These are phyloP conservation scores for Hypomyces rosellus DNA, from an alignment of 2,329 filamentous ascomycete genomes.

Conservation along the genomic window DNA sequence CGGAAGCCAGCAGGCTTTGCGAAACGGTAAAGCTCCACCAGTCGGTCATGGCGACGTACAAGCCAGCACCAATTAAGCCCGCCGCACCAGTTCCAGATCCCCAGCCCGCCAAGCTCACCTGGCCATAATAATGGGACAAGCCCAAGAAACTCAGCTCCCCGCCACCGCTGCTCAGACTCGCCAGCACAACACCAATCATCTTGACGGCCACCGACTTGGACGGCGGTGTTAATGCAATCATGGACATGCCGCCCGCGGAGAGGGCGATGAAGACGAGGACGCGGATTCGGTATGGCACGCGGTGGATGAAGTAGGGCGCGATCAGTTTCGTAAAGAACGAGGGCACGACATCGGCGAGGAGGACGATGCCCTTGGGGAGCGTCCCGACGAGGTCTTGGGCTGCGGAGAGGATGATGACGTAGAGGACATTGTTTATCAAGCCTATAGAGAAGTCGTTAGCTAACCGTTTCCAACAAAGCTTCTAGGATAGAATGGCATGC, in stretches of 20 bases:
- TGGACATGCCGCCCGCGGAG: constrained; percentile 80
- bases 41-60: constrained; percentile 82
- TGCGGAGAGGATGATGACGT: constrained; percentile 92
- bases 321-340: constrained; percentile 83
- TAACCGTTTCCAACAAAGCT: no score
- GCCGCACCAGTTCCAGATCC: constrained; percentile 87
- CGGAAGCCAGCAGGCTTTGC: constrained; percentile 68
- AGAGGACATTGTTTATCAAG: constrained; percentile 90
- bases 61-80: constrained; percentile 76
- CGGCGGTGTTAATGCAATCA: constrained; percentile 73
- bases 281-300: constrained; percentile 71
- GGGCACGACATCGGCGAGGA: constrained; percentile 87
- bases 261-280: constrained; percentile 67
- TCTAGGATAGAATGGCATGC: neutral
- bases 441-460: constrained; percentile 21
- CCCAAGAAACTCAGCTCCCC: constrained; percentile 90
- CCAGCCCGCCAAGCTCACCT: constrained; percentile 83
- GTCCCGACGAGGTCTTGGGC: constrained; percentile 92
- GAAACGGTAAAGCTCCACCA: constrained; percentile 69
- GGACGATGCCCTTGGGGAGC: constrained; percentile 84
- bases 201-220: constrained; percentile 63
- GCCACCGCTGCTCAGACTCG: constrained; percentile 76
- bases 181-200: constrained; percentile 75
- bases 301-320: constrained; percentile 90
- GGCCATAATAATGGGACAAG: constrained; percentile 88